Conservation (phyloP, 495 filamentous ascomycete species). For the Neurospora cerealis region DNA sequence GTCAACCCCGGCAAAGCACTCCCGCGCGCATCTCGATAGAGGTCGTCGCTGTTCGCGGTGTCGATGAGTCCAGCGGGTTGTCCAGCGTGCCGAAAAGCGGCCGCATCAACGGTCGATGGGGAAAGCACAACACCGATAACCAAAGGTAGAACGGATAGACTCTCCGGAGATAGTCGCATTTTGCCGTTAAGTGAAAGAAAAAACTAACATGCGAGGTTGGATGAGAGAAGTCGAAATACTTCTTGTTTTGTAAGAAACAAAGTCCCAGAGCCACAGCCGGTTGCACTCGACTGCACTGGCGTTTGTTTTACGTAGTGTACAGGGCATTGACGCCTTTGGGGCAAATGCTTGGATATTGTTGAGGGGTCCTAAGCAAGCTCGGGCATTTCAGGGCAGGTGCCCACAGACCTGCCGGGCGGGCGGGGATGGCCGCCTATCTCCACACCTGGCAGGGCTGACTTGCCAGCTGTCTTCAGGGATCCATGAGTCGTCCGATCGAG, state of each 20-base stretch:
- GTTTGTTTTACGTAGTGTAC: neutral
- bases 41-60: neutral
- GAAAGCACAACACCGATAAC: conserved; percentile 15
- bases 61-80: neutral
- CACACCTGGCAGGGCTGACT: neutral
- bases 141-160: conserved; percentile 5
- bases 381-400: neutral
- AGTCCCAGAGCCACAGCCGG: neutral
- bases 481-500: neutral
- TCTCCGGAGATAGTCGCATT: conserved; percentile 17
- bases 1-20: conserved; percentile 33
- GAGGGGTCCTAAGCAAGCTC: neutral
- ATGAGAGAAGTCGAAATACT: neutral
- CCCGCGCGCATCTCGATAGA: neutral
- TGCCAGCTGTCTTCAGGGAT: neutral
- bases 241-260: neutral
- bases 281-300: neutral
- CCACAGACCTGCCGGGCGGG: neutral
- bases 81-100: conserved; percentile 6
- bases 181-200: conserved; percentile 3
- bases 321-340: neutral
- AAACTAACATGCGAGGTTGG: neutral
- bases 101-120: conserved; percentile 13
- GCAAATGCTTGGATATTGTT: neutral
- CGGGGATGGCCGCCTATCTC: neutral